A percentile compares a stretch with the other conserved stretches of the same genome.
Evolutionary conservation across 2,329 filamentous ascomycete species (phyloP).

Genomic region (Paradendryphiella salina): DNA sequence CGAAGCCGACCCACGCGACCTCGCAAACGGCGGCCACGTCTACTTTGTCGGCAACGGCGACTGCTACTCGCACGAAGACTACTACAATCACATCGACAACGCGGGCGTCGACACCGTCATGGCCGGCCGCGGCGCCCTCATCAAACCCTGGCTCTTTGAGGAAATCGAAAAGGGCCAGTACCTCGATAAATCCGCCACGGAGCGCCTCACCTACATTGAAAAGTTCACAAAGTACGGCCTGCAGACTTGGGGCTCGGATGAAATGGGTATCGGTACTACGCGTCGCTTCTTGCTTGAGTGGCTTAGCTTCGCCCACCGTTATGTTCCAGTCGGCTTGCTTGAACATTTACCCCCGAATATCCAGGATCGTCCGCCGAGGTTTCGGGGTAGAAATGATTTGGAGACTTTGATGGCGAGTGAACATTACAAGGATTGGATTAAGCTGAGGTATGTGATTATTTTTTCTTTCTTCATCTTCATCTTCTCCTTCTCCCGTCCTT

Average conservation of each 20-base stretch:
- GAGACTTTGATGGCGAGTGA: constrained; percentile 90
- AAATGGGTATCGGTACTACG: constrained; percentile 88
- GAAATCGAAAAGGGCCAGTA: constrained; percentile 92
- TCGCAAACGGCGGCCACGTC: constrained; percentile 69
- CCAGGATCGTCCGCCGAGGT: constrained; percentile 86
- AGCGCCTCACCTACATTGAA: constrained; percentile 83
- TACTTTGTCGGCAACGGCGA: constrained; percentile 98
- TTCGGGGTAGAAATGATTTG: constrained; percentile 80
- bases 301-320: constrained; percentile 90
- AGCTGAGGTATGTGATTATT: constrained; percentile 74
- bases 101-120: constrained; percentile 90
- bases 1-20: constrained; percentile 75
- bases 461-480: no score
- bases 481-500: no score
- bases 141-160: constrained; percentile 99
- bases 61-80: constrained; percentile 90
- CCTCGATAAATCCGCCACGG: constrained; percentile 87
- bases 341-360: constrained; percentile 86
- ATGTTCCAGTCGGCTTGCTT: constrained; percentile 85
- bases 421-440: constrained; percentile 98
- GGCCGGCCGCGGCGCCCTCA: constrained; percentile 92
- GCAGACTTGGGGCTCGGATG: constrained; percentile 93
- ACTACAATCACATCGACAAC: constrained; percentile 74
- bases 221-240: constrained; percentile 89
- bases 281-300: constrained; percentile 92